phyloP scores from a whole-genome alignment of 2,329 filamentous ascomycete species.

The Fonsecaea pedrosoi region DNA sequence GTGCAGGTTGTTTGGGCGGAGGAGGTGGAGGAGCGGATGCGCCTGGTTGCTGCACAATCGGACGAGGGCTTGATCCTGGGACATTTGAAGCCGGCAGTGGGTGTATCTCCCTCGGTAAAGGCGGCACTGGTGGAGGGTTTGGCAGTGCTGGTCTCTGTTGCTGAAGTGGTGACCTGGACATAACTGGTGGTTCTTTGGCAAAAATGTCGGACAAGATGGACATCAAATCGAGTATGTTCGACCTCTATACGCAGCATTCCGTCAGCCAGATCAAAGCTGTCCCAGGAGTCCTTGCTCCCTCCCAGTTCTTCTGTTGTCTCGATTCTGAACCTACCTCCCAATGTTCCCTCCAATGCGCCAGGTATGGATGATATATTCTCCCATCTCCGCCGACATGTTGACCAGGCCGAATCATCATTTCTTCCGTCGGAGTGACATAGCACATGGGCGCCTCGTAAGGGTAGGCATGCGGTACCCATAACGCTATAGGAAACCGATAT shows the following conservation, averaged over 20 bases:
- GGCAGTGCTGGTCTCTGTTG: constrained; percentile 54
- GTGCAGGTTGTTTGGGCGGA: constrained; percentile 28
- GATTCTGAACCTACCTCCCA: constrained; percentile 75
- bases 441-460: constrained; percentile 83
- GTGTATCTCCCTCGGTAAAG: constrained; percentile 36
- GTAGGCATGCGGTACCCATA: constrained; percentile 94
- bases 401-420: constrained; percentile 87
- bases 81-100: constrained; percentile 62
- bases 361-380: constrained; percentile 92
- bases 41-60: constrained; percentile 42
- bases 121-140: constrained; percentile 44
- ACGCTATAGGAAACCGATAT: constrained; percentile 87
- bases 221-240: constrained; percentile 81
- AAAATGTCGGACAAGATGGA: constrained; percentile 85
- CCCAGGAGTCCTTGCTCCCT: background rate
- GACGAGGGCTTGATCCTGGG: constrained; percentile 58
- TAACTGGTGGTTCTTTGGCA: constrained; percentile 90
- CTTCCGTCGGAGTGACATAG: constrained; percentile 86
- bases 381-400: constrained; percentile 90
- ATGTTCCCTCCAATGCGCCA: constrained; percentile 85
- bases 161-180: constrained; percentile 68
- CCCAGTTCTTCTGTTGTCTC: background rate
- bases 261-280: background rate
- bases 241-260: constrained; percentile 64
- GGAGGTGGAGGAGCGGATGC: constrained; percentile 29